Conservation (phyloP, 2,329 filamentous ascomycete species). For the Exophiala spinifera region DNA sequence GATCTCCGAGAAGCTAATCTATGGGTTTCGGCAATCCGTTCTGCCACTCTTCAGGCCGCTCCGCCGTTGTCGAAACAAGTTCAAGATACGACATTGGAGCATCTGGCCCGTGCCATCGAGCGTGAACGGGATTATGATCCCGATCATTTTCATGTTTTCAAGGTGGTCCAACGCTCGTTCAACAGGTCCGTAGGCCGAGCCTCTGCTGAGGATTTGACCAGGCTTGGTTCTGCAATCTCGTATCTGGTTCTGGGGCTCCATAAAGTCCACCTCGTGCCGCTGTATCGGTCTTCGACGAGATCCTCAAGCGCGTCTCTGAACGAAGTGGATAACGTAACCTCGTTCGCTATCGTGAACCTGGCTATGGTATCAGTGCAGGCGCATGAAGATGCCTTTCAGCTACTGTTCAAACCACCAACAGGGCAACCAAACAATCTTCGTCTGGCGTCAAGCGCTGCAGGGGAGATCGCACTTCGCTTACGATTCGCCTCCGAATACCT, state of each 20-base stretch:
- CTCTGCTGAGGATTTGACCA: constrained; percentile 65
- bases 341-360: constrained; percentile 63
- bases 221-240: constrained; percentile 62
- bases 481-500: constrained; percentile 61
- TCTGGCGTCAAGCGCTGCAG: constrained; percentile 61
- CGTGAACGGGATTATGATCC: constrained; percentile 67
- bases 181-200: constrained; percentile 55
- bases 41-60: constrained; percentile 43
- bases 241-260: constrained; percentile 68
- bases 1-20: constrained; percentile 63
- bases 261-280: constrained; percentile 66
- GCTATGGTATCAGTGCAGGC: constrained; percentile 58
- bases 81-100: constrained; percentile 57
- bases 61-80: constrained; percentile 40
- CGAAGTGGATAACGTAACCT: constrained; percentile 50
- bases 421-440: constrained; percentile 55
- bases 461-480: constrained; percentile 62
- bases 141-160: constrained; percentile 64
- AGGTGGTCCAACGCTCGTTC: constrained; percentile 62
- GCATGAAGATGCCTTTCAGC: constrained; percentile 63
- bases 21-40: constrained; percentile 63
- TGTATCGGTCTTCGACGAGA: constrained; percentile 56
- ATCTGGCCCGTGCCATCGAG: constrained; percentile 61
- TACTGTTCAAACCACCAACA: constrained; percentile 61
- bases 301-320: constrained; percentile 54